Percentiles rank a stretch among this genome's conserved stretches.
These are phyloP conservation scores for Fistulinella prunicolor DNA, from an alignment of 768 basidiomycete species.

Conservation along the genomic window DNA sequence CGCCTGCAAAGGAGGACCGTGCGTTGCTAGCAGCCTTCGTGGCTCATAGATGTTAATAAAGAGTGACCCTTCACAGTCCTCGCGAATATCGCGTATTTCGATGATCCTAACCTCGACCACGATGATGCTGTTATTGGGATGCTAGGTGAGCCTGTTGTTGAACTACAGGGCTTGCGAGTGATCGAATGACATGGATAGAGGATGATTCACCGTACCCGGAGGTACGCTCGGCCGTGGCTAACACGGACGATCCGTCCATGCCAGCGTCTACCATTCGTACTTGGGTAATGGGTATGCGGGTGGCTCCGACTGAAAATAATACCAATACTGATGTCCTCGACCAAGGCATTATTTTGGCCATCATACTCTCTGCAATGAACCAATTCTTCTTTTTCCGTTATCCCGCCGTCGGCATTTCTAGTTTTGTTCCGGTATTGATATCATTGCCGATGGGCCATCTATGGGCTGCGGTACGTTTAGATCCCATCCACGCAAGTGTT, in stretches of 20 bases:
- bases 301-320: fast-evolving
- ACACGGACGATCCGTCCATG: slow-evolving; percentile 66
- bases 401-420: slow-evolving; percentile 41
- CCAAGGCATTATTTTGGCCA: slow-evolving; percentile 45
- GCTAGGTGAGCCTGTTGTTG: slow-evolving; percentile 14
- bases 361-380: slow-evolving; percentile 69
- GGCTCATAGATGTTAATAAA: too few relatives aligned
- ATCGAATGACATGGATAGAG: slow-evolving; percentile 32
- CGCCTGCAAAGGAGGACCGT: neutral
- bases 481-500: too few relatives aligned
- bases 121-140: slow-evolving; percentile 12
- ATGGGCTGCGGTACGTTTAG: slow-evolving; percentile 50
- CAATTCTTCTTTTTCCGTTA: slow-evolving; percentile 77
- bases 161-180: too few relatives aligned
- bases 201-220: slow-evolving; percentile 88
- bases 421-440: slow-evolving; percentile 68
- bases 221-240: slow-evolving; percentile 73
- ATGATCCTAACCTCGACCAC: slow-evolving; percentile 38
- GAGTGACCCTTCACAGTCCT: neutral
- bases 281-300: slow-evolving; percentile 49
- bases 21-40: too few relatives aligned
- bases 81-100: slow-evolving; percentile 21
- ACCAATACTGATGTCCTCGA: neutral
- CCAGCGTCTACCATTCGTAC: slow-evolving; percentile 57
- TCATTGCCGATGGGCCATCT: slow-evolving; percentile 65